Base-by-base conservation (phyloP, 768 basidiomycete genomes). In the Pleurotus pulmonarius region DNA sequence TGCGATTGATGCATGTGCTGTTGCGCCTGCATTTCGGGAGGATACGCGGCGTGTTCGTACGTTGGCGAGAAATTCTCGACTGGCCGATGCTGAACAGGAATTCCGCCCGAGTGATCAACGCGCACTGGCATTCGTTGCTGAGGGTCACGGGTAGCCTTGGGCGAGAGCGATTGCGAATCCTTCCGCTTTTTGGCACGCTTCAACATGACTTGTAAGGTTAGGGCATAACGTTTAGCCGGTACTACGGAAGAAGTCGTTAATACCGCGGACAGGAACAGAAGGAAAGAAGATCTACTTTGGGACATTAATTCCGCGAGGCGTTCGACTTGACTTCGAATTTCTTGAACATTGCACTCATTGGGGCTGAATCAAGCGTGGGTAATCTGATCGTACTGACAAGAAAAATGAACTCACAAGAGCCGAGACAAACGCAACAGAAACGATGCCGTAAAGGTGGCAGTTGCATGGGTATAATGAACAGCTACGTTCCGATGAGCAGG, bases 391-490 rank as follows among this genome's bases (percentile, higher is more conserved):
- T 16, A 5, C 8, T 34, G 29, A 34, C 29, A 54, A 16, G 11
- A 26, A 15, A 46, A 20, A 11, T 41, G 9, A 8, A 72, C 90
- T 71, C 66, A 93, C 91, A 97, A 95, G 40, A 98, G 77, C 22
- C 94, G 84, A 38, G 87, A 85, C 47, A 97, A 76, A 29, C 94
- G 87, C 48, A 98, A 77, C 58, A 96, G 76, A 70, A 98, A 90
- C 3, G 92, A 92, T 11, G 94, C 94, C 18, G 91, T 83, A 72
- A 98, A 98, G 0, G 94, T 96, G 4, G 94, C 94, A 25, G 92
- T 92, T 41, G 92, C 91, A 66, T 98, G 94, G 12, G 90, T 90
- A 64, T 90, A 89, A 66, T 92, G 87, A n/a, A 94, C 90, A 13
- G 92, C 91, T 92, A 56, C 44, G 40, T 49, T 45, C 16, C 18